Evolutionary conservation across 176 grass and related monocot genomes (phyloP).

Genomic region (Alopecurus myosuroides): DNA sequence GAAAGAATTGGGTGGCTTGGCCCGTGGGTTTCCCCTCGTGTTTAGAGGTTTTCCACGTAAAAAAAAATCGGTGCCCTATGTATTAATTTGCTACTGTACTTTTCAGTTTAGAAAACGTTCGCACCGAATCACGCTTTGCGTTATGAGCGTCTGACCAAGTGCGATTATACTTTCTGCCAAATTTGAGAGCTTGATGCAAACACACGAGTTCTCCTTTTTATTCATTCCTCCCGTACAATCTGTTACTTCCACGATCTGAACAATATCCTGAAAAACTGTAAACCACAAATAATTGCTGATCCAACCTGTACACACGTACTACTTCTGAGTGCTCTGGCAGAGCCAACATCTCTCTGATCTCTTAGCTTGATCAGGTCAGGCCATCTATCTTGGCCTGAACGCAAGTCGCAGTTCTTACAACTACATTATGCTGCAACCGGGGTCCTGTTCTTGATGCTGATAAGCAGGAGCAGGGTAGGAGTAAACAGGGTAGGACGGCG

Average conservation of each 20-base stretch:
- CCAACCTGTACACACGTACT: not conserved
- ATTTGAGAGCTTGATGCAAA: no score
- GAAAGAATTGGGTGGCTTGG: no score
- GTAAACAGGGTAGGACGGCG: conserved; percentile 37
- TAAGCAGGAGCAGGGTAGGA: conserved; percentile 20
- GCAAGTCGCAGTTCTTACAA: not conserved
- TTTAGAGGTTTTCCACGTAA: no score
- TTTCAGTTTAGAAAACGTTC: no score
- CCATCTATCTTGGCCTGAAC: not conserved
- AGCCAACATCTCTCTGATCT: not conserved
- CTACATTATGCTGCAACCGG: conserved; percentile 45
- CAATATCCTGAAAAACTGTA: not conserved
- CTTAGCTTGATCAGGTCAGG: not conserved
- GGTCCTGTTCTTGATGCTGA: conserved; percentile 40
- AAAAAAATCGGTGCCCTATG: no score
- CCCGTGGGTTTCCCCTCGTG: no score
- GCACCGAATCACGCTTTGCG: no score
- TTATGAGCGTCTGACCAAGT: no score
- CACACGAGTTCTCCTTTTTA: no score
- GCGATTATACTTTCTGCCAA: no score
- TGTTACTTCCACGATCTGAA: not conserved
- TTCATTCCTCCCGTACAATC: not conserved
- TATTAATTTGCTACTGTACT: no score
- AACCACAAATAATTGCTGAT: not conserved
- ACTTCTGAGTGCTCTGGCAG: not conserved